A percentile compares a stretch with the other conserved stretches of the same genome.
Evolutionary conservation across 2,329 filamentous ascomycete genomes (phyloP).

Genomic region (Pseudopithomyces chartarum): DNA sequence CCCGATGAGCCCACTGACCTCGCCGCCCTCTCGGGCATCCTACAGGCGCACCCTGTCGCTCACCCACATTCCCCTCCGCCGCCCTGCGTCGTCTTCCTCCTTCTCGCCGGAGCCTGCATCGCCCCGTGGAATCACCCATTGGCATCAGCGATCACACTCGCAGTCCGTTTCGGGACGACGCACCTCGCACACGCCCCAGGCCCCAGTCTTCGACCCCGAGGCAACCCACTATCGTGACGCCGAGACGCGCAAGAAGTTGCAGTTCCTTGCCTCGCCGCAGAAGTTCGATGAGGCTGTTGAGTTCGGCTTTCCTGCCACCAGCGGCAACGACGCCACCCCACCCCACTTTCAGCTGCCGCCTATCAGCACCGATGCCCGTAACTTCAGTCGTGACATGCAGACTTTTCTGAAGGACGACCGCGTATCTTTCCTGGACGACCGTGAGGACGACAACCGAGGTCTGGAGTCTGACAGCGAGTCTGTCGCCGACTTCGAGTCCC

Average conservation of each 20-base stretch:
- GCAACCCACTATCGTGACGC: constrained; percentile 89
- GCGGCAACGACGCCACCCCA: constrained; percentile 22
- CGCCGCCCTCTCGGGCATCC: constrained; percentile 43
- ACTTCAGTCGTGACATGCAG: constrained; percentile 58
- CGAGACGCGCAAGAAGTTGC: constrained; percentile 82
- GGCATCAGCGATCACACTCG: constrained; percentile 39
- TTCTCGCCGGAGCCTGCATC: constrained; percentile 51
- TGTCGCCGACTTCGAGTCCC: constrained; percentile 40
- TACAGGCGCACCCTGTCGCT: constrained; percentile 76
- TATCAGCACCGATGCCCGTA: constrained; percentile 43
- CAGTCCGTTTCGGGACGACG: constrained; percentile 33
- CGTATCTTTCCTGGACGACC: constrained; percentile 47
- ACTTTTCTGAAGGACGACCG: constrained; percentile 65
- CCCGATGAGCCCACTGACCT: constrained; percentile 26
- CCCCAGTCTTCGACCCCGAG: constrained; percentile 61
- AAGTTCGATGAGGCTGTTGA: constrained; percentile 96
- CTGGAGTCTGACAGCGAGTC: constrained; percentile 41
- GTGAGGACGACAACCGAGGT: constrained; percentile 34
- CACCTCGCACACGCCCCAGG: constrained; percentile 30
- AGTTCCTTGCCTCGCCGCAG: constrained; percentile 85
- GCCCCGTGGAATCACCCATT: constrained; percentile 34
- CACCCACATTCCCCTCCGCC: constrained; percentile 66
- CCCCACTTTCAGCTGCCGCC: constrained; percentile 40
- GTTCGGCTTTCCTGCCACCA: constrained; percentile 79
- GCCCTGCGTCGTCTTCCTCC: constrained; percentile 52